Percentiles rank a stretch among this genome's conserved stretches.
Evolutionary conservation across 2,329 filamentous ascomycete genomes (phyloP).

Genomic region (Fusarium verrucosum): DNA sequence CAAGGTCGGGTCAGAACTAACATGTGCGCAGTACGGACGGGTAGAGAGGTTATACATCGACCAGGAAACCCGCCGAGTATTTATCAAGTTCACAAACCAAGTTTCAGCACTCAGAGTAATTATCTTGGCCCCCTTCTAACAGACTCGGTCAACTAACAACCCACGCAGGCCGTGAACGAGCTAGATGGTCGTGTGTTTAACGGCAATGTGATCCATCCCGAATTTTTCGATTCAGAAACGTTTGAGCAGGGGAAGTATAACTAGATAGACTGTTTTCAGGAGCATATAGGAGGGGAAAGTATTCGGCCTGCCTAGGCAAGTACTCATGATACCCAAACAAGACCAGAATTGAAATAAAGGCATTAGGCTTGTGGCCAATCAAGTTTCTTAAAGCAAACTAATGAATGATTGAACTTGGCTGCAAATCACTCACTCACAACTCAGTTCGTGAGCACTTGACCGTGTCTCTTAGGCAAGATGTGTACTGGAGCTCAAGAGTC

Average conservation of each 20-base stretch:
- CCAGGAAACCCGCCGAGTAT: constrained; percentile 73
- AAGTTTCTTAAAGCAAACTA: neutral
- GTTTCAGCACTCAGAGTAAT: constrained; percentile 84
- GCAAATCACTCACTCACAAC: no score
- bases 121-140: constrained; percentile 32
- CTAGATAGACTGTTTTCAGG: neutral
- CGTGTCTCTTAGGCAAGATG: neutral
- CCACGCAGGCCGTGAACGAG: constrained; percentile 80
- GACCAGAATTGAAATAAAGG: neutral
- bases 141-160: constrained; percentile 3
- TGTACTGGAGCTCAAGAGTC: neutral
- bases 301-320: no score
- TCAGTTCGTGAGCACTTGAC: no score
- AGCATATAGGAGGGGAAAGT: neutral
- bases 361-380: no score
- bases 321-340: constrained; percentile 6
- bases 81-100: constrained; percentile 90
- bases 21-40: constrained; percentile 72
- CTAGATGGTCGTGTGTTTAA: constrained; percentile 89
- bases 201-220: constrained; percentile 82
- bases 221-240: constrained; percentile 82
- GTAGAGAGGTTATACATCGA: constrained; percentile 84
- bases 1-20: constrained; percentile 17
- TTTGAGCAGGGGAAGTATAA: constrained; percentile 75
- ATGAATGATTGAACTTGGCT: neutral